Evolutionary conservation across 1,284 basidiomycete species (phyloP).

Genomic region (Macrocybe sp.): DNA sequence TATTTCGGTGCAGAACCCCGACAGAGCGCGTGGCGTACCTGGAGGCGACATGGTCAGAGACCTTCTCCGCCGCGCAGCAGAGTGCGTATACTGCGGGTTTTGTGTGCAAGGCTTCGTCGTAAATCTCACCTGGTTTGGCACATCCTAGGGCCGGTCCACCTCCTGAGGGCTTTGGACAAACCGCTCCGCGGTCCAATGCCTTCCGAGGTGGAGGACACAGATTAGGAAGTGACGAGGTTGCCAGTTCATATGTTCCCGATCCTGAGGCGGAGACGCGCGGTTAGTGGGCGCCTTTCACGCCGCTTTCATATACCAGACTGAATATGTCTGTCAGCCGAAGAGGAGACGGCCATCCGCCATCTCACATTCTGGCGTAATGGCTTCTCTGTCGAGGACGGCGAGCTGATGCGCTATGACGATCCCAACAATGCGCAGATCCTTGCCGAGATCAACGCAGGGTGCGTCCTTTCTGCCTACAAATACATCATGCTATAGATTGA

Average conservation of each 20-base stretch:
- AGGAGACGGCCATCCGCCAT: slow-evolving; percentile 64
- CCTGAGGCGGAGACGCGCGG: slow-evolving; percentile 37
- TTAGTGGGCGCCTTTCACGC: slow-evolving; percentile 2
- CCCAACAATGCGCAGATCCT: slow-evolving; percentile 74
- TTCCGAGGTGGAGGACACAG: slow-evolving; percentile 78
- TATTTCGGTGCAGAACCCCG: slow-evolving; percentile 86
- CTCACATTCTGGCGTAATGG: slow-evolving; percentile 95
- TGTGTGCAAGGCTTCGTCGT: background rate
- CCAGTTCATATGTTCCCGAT: slow-evolving; percentile 70
- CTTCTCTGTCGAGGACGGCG: slow-evolving; percentile 90
- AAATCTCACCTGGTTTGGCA: background rate
- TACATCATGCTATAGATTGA: background rate
- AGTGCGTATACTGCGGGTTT: slow-evolving; percentile 47
- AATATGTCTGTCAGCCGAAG: slow-evolving; percentile 22
- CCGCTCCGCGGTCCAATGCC: slow-evolving; percentile 17
- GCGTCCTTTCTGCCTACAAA: slow-evolving; percentile 22
- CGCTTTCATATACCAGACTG: slow-evolving; percentile 1
- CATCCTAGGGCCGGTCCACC: slow-evolving; percentile 37
- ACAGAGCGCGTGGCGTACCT: slow-evolving; percentile 38
- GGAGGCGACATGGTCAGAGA: slow-evolving; percentile 74
- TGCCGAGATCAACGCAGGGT: slow-evolving; percentile 80
- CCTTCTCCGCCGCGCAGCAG: slow-evolving; percentile 77
- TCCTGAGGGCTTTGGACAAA: slow-evolving; percentile 14
- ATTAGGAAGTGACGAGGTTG: slow-evolving; percentile 83
- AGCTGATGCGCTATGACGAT: slow-evolving; percentile 82